Evolutionary conservation across 192 early-diverging fungal species (phyloP), one percentile per base, ranked within the genome.

Genomic region (Gamsiella multidivaricata): DNA sequence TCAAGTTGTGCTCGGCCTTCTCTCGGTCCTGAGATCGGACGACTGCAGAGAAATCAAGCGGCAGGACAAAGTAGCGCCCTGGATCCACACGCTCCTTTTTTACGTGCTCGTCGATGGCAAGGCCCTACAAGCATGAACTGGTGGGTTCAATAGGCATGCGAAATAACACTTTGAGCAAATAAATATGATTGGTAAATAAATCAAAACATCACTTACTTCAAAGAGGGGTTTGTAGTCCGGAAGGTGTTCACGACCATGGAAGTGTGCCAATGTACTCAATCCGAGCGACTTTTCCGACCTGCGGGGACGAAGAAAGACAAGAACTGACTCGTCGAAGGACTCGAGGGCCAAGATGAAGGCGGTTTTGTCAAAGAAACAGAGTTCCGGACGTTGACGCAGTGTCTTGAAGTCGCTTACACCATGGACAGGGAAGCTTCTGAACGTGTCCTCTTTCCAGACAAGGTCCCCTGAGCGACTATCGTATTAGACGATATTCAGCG

Each of bases 221-320:
- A 75, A 75, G 36, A 65, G 62, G 15, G 51, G 53, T 56, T 78
- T 58, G 23, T 78, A 78, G 57, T 61, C 59, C 20, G 59, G 58
- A 45, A 56, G 64, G 47, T 79, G 66, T 69, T 79, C 76, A 54
- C 58, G 61, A 65, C 76, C 76, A 64, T 79, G 76, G 67, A 71
- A 79, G n/a, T 79, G 76, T 33, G 76, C 60, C 54, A 79, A 46
- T 23, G 52, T 52, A 45, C 76, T 79, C 22, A 79, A 51, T 58
- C 3, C 64, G 11, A 70, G 76, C 39, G 76, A 79, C 61, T 79
- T 79, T 11, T 69, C 68, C 23, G 66, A 79, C 61, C 76, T 61
- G 54, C 54, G 68, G 32, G 76, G 76, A 50, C 61, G 67, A 51
- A 70, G 69, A 54, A 79, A 79, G 61, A 64, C 53, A 66, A 58